Evolutionary conservation across 2,329 filamentous ascomycete species (phyloP), one percentile per base, ranked within the genome.

Genomic region (Fusarium goolgardi): DNA sequence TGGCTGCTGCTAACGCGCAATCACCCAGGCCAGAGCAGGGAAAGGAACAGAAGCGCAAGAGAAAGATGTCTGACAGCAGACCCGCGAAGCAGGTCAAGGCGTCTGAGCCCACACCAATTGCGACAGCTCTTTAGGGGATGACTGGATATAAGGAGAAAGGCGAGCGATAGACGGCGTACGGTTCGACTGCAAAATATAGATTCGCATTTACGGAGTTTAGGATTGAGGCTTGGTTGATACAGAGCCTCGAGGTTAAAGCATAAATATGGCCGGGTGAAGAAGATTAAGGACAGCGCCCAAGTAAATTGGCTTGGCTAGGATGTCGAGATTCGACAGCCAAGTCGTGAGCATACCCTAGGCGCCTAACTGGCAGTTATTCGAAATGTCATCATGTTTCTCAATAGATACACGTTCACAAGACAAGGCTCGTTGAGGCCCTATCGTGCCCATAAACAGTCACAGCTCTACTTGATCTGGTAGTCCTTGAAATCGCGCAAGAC

Each of bases 1-100:
- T 79, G 46, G 71, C 77, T 47, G 84, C 80, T n/a, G 84, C 84
- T 1, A 82, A 81, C 12, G 83, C 83, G 2, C 79, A 83, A 51
- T 81, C 80, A 73, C 78, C 75, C n/a, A 77, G 80, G 53, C 77
- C 77, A 34, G 78, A 79, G 47, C 70, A 78, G 64, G 71, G 71
- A 27, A 69, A 68, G 11, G 68, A 74, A 37, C 73, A 77, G 25
- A 76, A 75, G 39, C 76, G 75, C 37, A 80, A 76, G 63, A 78
- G 76, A 59, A 58, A 73, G 6, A 68, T 80, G n/a, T 81, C 80
- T 16, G 76, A 80, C 39, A 72, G 78, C 34, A 75, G 73, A 21
- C 69, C 72, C 21, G 51, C 54, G 27, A 65, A 62, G 16, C 60
- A 70, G 52, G 35, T 64, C 21, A 71, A 70, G n/a, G 34, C 70